Evolutionary conservation across 2,329 filamentous ascomycete genomes (phyloP).

Genomic region (Salinomyces thailandicus): DNA sequence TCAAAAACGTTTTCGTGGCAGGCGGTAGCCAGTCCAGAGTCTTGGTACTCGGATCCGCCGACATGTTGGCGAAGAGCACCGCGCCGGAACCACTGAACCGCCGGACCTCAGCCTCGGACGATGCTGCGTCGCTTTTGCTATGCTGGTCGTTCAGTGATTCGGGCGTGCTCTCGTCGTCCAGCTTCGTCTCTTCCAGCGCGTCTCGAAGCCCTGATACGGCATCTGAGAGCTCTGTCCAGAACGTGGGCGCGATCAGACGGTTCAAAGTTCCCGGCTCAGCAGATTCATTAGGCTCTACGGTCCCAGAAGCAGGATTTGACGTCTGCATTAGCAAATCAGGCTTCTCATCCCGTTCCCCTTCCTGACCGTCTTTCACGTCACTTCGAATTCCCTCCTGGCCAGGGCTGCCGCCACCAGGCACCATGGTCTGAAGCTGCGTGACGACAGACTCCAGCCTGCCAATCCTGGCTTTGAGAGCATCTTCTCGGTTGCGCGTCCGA

Average conservation of each 20-base stretch:
- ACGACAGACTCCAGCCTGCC: conserved; percentile 2
- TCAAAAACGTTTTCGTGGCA: not conserved
- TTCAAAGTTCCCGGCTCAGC: not conserved
- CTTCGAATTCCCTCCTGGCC: too few species aligned
- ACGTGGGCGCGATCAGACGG: not conserved
- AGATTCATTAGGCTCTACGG: not conserved
- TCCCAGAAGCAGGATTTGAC: not conserved
- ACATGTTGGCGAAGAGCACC: not conserved
- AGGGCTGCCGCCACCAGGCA: not conserved
- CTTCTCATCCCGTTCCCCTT: not conserved
- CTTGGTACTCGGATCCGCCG: not conserved
- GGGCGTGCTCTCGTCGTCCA: not conserved
- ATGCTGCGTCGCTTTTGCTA: not conserved
- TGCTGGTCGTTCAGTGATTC: not conserved
- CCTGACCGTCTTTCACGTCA: not conserved
- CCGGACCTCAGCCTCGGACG: not conserved
- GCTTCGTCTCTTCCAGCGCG: conserved; percentile 1
- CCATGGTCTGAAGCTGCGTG: conserved; percentile 1
- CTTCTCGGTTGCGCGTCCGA: not conserved
- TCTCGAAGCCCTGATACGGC: conserved; percentile 2
- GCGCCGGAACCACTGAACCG: not conserved
- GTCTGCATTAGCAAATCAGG: not conserved
- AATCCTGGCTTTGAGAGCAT: conserved; percentile 3
- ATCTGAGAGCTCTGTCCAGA: conserved; percentile 1
- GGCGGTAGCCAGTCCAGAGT: not conserved